Evolutionary conservation across 108 stramenopile genomes (phyloP), one percentile per base, ranked within the genome.

Genomic region (Skeletonema menzelii): DNA sequence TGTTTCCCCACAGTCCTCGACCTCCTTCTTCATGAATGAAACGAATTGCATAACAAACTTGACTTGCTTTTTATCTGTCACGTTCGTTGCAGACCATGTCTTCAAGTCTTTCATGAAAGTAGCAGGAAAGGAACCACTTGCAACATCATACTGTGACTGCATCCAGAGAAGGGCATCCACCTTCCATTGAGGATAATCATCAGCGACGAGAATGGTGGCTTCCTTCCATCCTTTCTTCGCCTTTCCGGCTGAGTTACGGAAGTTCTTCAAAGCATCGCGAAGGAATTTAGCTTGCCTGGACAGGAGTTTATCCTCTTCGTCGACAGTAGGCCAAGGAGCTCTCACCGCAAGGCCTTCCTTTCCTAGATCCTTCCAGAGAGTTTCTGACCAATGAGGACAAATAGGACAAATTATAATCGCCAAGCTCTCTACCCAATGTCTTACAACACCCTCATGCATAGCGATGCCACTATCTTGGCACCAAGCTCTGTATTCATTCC

Each of bases 21-120:
- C 91, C 82, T 97, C 95, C 59, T 77, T 92, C 73, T 92, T 92
- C 71, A 95, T 88, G 70, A 97, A 98, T 2, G 91, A 84, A 27
- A 85, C 97, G 63, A 97, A 97, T 75, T 98, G 97, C 97, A 98
- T 98, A 1, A 77, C 70, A 32, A 83, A 81, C 83, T 97, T 96
- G 59, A 93, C 81, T 77, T 88, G 69, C 64, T 93, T 97, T 85
- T 97, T 95, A 80, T 96, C 96, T 46, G 66, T 66, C 8, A 93
- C 72, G 70, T 86, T 88, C n/a, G 81, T 30, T 17, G 78, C 75
- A 8, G 85, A 65, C 89, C 90, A 92, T 60, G 75, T 70, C 77
- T 94, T 96, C 61, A 93, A 69, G 56, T 93, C 88, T 24, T 83
- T 75, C 89, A 92, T 91, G 69, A 91, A 86, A 5, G 86, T 80